Conservation (phyloP, 192 early-diverging fungal genomes). For the Podochytrium sp. region DNA sequence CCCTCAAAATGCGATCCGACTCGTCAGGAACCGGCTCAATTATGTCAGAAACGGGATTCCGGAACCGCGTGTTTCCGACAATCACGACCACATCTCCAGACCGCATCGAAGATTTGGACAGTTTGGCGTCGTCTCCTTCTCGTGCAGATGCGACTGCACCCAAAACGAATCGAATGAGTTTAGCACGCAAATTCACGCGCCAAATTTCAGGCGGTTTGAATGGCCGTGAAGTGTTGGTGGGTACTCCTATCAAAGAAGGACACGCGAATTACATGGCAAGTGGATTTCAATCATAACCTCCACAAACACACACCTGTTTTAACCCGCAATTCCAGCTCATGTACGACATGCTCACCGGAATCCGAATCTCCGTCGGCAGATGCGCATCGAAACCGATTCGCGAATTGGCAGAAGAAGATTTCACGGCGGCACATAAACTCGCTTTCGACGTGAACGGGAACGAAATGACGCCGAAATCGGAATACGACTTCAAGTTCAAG, state of each 20-base stretch:
- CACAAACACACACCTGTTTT: neutral
- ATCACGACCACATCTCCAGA: too few relatives aligned
- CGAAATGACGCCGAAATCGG: conserved; percentile 91
- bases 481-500: conserved; percentile 99
- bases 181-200: neutral
- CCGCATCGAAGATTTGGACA: neutral
- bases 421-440: conserved; percentile 86
- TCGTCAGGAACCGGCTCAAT: too few relatives aligned
- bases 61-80: too few relatives aligned
- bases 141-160: conserved; percentile 7
- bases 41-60: too few relatives aligned
- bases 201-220: neutral
- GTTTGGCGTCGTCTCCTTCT: neutral
- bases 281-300: too few relatives aligned
- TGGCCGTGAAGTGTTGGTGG: conserved; percentile 61
- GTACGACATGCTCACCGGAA: conserved; percentile 99
- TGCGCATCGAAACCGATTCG: conserved; percentile 83
- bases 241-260: conserved; percentile 90
- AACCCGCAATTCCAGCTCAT: conserved; percentile 60
- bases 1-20: too few relatives aligned
- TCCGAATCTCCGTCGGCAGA: conserved; percentile 89
- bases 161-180: neutral
- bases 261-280: conserved; percentile 85
- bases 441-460: conserved; percentile 96
- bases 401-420: conserved; percentile 75